Conservation (phyloP, 2,329 filamentous ascomycete genomes). For the Pseudocercospora pini-densiflorae region DNA sequence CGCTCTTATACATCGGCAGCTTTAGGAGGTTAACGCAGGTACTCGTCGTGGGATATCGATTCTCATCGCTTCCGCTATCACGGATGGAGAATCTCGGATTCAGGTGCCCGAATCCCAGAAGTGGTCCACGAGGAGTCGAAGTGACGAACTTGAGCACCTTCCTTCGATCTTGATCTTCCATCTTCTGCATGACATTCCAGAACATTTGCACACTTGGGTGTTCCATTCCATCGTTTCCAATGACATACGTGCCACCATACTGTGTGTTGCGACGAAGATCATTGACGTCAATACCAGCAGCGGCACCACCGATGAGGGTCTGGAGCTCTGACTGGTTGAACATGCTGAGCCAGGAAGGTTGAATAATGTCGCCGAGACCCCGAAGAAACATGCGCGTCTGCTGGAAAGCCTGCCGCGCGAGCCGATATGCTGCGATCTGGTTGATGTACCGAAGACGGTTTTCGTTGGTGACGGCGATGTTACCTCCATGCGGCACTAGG, state of each 20-base stretch:
- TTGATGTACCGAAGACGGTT: constrained; percentile 95
- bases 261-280: constrained; percentile 83
- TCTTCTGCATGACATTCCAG: constrained; percentile 82
- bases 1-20: constrained; percentile 77
- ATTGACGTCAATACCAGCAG: constrained; percentile 78
- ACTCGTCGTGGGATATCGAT: constrained; percentile 85
- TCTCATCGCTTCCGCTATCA: constrained; percentile 77
- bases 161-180: constrained; percentile 76
- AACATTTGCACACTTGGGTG: constrained; percentile 86
- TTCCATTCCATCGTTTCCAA: constrained; percentile 87
- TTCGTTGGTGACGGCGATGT: constrained; percentile 82
- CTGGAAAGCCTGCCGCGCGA: constrained; percentile 76
- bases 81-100: constrained; percentile 87
- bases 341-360: constrained; percentile 94
- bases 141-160: constrained; percentile 96
- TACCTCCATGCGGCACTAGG: constrained; percentile 75
- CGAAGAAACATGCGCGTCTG: constrained; percentile 88
- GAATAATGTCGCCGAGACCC: constrained; percentile 85
- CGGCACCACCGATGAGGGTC: constrained; percentile 85
- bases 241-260: constrained; percentile 85
- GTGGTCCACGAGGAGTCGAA: constrained; percentile 84
- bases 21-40: constrained; percentile 97
- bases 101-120: constrained; percentile 86
- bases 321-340: constrained; percentile 97
- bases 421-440: constrained; percentile 83